A percentile compares a stretch with the other conserved stretches of the same genome.
These are phyloP conservation scores for Collybia sordida DNA, from an alignment of 768 basidiomycete species.

Conservation along the genomic window DNA sequence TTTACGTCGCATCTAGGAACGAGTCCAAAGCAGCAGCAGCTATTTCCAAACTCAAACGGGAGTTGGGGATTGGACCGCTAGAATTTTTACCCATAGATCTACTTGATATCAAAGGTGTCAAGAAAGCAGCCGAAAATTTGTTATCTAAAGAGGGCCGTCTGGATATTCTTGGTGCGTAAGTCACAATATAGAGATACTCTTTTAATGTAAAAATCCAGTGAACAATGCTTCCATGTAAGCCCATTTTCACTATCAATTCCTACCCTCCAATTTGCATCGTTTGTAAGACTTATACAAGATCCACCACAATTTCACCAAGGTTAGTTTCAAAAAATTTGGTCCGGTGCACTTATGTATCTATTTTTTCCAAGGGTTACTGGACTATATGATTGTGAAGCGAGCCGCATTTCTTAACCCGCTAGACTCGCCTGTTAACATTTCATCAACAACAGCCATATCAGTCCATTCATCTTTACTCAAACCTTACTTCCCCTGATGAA, in stretches of 20 bases:
- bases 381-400: too few relatives aligned
- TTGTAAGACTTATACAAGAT: too few relatives aligned
- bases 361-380: too few relatives aligned
- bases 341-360: too few relatives aligned
- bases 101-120: constrained; percentile 44
- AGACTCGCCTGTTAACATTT: background rate
- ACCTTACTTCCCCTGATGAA: constrained; percentile 52
- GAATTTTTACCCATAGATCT: constrained; percentile 54
- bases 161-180: constrained; percentile 51
- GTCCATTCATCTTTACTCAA: constrained; percentile 54
- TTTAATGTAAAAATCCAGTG: too few relatives aligned
- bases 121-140: constrained; percentile 47
- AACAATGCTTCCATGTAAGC: too few relatives aligned
- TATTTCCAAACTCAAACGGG: constrained; percentile 41
- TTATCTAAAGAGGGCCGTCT: constrained; percentile 48
- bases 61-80: constrained; percentile 46
- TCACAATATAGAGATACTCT: background rate
- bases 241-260: background rate
- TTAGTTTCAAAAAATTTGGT: too few relatives aligned
- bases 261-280: background rate
- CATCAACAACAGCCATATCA: constrained; percentile 41
- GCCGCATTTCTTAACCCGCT: background rate
- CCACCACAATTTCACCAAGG: too few relatives aligned
- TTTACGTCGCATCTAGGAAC: constrained; percentile 56
- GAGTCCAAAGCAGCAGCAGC: constrained; percentile 45